Evolutionary conservation across 2,329 filamentous ascomycete species (phyloP), one percentile per base, ranked within the genome.

Genomic region (Pyricularia sp.): DNA sequence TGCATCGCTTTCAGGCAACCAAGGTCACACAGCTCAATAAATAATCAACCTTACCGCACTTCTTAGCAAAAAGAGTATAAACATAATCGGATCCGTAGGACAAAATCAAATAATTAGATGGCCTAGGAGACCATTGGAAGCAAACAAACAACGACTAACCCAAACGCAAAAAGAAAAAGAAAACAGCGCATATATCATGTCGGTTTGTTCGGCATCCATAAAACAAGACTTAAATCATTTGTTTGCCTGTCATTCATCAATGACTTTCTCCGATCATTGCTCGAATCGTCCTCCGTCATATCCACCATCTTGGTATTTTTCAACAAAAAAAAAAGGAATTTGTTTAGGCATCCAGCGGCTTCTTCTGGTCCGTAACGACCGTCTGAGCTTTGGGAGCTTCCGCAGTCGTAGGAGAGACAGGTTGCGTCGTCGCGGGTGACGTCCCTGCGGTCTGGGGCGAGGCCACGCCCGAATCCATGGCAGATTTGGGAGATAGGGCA

Each of bases 401-500:
- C 26, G 26, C 53, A 16, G 60, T 30, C 8, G 60, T 35, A 8
- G 57, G 60, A 24, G 64, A 62, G 31, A 44, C 22, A 6, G 63
- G 16, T 5, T 44, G 19, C 22, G 60, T 49, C 13, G 60, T 53
- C 13, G 53, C 44, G 55, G 40, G 49, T 4, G 60, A 60, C 22
- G 62, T 31, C 16, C 28, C 60, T 31, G 55, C 59, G 31, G 63
- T 22, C 65, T 65, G 60, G 16, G 57, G 33, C 57, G 49, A 49
- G 40, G 40, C 40, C 10, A 22, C 7, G 30, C 64, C 26, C 63
- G 63, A 40, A 57, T 67, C 66, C 55, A 67, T 65, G 26, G 64
- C 65, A 4, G 66, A 67, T 8, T 70, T 65, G 10, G 74, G 72
- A 22, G 74, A 72, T 24, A 74, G 67, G 35, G 67, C 69, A 16